These are phyloP conservation scores for Phycomyces blakesleeanus DNA, from an alignment of 192 early-diverging fungal species.

Conservation along the genomic window DNA sequence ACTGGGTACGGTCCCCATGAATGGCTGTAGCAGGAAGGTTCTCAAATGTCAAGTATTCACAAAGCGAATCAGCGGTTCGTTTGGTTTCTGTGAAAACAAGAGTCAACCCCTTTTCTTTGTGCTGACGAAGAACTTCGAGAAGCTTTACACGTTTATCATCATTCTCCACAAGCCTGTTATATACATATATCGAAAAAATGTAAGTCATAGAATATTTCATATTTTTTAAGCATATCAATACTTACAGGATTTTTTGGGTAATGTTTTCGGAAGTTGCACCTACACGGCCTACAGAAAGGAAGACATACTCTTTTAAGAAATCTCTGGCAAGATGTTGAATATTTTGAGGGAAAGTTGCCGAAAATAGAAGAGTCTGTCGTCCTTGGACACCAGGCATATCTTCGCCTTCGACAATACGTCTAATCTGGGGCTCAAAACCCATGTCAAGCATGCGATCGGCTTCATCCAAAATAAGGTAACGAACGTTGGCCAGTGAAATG, in stretches of 20 bases:
- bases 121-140: conserved; percentile 70
- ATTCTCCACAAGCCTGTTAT: conserved; percentile 49
- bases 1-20: conserved; percentile 96
- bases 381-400: conserved; percentile 76
- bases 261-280: conserved; percentile 88
- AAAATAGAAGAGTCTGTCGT: conserved; percentile 97
- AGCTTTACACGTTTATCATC: conserved; percentile 78
- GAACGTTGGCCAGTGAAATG: conserved; percentile 89
- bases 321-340: conserved; percentile 90
- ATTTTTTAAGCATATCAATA: conserved; percentile 82
- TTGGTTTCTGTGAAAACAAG: conserved; percentile 95
- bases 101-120: conserved; percentile 73
- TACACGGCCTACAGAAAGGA: conserved; percentile 92
- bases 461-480: conserved; percentile 96
- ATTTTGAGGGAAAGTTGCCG: conserved; percentile 97
- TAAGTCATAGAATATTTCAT: conserved; percentile 34
- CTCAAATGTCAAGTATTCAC: conserved; percentile 74
- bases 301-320: conserved; percentile 89
- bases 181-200: conserved; percentile 34
- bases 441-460: conserved; percentile 99
- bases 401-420: conserved; percentile 89
- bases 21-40: conserved; percentile 87
- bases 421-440: conserved; percentile 98
- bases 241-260: conserved; percentile 65
- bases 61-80: conserved; percentile 84